Percentiles rank a stretch among this genome's conserved stretches.
Conservation (phyloP, 2,329 filamentous ascomycete genomes). For the Cladophialophora carrionii region DNA sequence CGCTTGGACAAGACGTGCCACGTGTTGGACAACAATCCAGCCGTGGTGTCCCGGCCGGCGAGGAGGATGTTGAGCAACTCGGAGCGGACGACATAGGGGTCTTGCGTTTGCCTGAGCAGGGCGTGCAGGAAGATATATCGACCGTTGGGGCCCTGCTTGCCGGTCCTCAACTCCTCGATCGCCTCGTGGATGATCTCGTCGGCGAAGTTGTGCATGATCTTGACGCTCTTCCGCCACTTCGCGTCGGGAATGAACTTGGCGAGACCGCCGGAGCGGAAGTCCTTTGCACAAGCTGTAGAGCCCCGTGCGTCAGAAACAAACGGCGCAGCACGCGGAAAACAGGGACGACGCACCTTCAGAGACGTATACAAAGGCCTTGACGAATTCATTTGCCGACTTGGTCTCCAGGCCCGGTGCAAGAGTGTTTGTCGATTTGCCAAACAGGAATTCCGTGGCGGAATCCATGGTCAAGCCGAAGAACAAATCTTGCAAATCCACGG, state of each 20-base stretch:
- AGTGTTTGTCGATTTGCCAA: constrained; percentile 57
- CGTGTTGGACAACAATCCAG: constrained; percentile 43
- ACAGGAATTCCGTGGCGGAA: constrained; percentile 68
- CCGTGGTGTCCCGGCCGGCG: constrained; percentile 47
- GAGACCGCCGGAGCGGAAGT: constrained; percentile 33
- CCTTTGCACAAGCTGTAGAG: constrained; percentile 21
- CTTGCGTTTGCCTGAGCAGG: constrained; percentile 34
- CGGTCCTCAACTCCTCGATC: constrained; percentile 21
- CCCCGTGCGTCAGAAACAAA: constrained; percentile 1
- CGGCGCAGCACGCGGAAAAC: neutral
- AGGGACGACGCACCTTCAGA: constrained; percentile 24
- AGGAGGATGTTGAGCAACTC: constrained; percentile 46
- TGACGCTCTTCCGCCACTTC: constrained; percentile 31
- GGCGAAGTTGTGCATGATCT: constrained; percentile 36
- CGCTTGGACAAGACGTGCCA: constrained; percentile 43
- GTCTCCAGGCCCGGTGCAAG: constrained; percentile 34
- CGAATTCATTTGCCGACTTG: constrained; percentile 33
- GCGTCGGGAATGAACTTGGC: constrained; percentile 29
- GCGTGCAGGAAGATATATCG: constrained; percentile 38
- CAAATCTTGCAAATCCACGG: constrained; percentile 61
- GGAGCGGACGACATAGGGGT: constrained; percentile 33
- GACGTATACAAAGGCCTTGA: constrained; percentile 34
- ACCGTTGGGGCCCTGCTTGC: constrained; percentile 57
- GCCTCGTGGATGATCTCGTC: constrained; percentile 35
- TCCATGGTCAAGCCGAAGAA: constrained; percentile 70